phyloP scores from a whole-genome alignment of 2,329 filamentous ascomycete species.

The Paraphaeosphaeria sporulosa region DNA sequence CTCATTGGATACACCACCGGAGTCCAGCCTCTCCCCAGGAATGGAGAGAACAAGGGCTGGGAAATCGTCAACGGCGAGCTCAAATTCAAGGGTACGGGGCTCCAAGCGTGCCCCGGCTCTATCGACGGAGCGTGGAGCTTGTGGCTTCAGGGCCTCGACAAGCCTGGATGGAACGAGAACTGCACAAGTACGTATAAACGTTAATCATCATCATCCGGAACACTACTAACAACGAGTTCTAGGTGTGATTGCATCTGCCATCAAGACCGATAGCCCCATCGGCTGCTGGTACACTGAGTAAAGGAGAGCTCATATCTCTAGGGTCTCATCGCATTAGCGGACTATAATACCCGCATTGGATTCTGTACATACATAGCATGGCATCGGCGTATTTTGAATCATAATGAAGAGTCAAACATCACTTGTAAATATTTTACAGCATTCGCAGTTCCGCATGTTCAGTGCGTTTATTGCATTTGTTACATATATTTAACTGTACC shows the following conservation, averaged over 20 bases:
- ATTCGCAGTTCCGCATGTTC: too few relatives aligned
- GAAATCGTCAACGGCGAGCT: conserved; percentile 56
- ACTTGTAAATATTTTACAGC: background rate
- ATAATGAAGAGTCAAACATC: background rate
- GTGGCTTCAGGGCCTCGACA: conserved; percentile 29
- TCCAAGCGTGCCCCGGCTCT: conserved; percentile 63
- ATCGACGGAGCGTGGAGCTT: conserved; percentile 49
- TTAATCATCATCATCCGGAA: too few relatives aligned
- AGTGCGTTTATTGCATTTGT: too few relatives aligned
- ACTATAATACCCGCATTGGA: background rate
- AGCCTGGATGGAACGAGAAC: conserved; percentile 39
- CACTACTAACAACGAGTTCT: background rate
- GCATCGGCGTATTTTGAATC: background rate
- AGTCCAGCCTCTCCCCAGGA: conserved; percentile 47
- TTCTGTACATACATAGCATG: background rate
- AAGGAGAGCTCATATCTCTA: background rate
- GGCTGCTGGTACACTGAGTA: conserved; percentile 31
- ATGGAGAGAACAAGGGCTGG: conserved; percentile 60
- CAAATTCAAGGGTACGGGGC: conserved; percentile 53
- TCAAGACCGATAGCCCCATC: conserved; percentile 18
- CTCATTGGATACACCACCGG: conserved; percentile 62
- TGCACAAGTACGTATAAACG: conserved; percentile 41
- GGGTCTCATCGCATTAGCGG: background rate
- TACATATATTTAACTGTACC: too few relatives aligned
- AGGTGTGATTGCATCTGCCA: conserved; percentile 2